Base-by-base conservation (phyloP, 352 stramenopile species). In the Plasmopara halstedii region DNA sequence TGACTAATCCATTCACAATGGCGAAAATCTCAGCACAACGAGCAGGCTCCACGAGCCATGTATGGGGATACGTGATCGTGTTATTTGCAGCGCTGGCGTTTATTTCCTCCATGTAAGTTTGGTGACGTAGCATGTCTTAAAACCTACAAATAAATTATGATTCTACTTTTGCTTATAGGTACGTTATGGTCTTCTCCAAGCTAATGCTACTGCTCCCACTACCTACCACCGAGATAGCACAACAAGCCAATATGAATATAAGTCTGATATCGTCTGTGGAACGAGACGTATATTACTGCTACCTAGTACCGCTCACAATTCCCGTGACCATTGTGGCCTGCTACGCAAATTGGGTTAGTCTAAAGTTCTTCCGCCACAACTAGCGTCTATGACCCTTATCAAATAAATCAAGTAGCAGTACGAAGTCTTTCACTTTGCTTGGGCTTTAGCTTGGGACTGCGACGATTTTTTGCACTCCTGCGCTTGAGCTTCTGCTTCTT, bases 321-420 rank as follows among this genome's bases (percentile, higher is more conserved):
- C 76, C 79, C 19, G 71, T 86, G 36, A 73, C 74, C 20, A 79
- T 91, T 42, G 56, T 91, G 38, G 70, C 74, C 25, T 88, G 74
- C 62, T 88, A 88, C 55, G 58, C 71, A 39, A 87, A 87, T 44
- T 91, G 79, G 79, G 76, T 88, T 51, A 84, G 79, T 52, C 72
- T n/a, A n/a, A n/a, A n/a, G n/a, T n/a, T n/a, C n/a, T n/a, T n/a
- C n/a, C n/a, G n/a, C n/a, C n/a, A n/a, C n/a, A n/a, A n/a, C n/a
- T n/a, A n/a, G n/a, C n/a, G n/a, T n/a, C n/a, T n/a, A n/a, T n/a
- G n/a, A n/a, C n/a, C n/a, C n/a, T n/a, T n/a, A n/a, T n/a, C n/a
- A 1, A 4, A 4, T 29, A 4, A 29, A 29, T 29, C 11, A 10
- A 45, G 10, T 41, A 17, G 32, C 20, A 46, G 19, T 21, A 42